These are phyloP conservation scores for Citrullus amarus DNA, from an alignment of 306 rosid species.

Conservation along the genomic window DNA sequence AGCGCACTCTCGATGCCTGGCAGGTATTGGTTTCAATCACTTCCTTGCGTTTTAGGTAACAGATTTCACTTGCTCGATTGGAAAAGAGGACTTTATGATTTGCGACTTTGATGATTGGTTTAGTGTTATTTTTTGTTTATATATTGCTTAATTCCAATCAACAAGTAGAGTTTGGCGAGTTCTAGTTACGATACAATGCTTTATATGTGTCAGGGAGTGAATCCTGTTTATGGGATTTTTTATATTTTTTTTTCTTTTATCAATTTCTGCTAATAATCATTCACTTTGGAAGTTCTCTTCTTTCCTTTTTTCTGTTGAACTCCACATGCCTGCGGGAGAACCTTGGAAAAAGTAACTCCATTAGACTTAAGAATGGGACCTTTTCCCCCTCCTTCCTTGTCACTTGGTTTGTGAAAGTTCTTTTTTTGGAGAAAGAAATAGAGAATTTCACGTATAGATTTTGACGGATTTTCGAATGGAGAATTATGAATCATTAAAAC, in stretches of 20 bases:
- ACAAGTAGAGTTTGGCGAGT: not conserved
- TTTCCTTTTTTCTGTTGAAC: not conserved
- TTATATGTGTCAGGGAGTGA: not conserved
- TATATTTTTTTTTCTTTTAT: not conserved
- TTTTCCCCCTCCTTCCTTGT: not conserved
- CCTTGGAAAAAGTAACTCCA: not conserved
- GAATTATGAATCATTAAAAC: not conserved
- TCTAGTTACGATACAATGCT: not conserved
- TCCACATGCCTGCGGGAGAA: not conserved
- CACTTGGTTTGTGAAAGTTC: not conserved
- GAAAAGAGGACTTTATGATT: not conserved
- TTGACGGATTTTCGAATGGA: not conserved
- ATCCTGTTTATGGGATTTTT: not conserved
- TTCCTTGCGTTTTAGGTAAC: not conserved
- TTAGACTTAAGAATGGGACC: not conserved
- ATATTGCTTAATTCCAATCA: not conserved
- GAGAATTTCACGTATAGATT: not conserved
- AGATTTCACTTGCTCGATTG: not conserved
- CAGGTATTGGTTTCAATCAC: constrained; percentile 47
- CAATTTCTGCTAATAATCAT: not conserved
- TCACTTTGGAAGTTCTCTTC: not conserved
- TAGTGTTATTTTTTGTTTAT: not conserved
- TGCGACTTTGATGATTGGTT: not conserved
- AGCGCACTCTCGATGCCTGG: constrained; percentile 98
- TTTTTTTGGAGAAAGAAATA: not conserved